Conservation (phyloP, 2,329 filamentous ascomycete genomes). For the Exophiala alcalophila region DNA sequence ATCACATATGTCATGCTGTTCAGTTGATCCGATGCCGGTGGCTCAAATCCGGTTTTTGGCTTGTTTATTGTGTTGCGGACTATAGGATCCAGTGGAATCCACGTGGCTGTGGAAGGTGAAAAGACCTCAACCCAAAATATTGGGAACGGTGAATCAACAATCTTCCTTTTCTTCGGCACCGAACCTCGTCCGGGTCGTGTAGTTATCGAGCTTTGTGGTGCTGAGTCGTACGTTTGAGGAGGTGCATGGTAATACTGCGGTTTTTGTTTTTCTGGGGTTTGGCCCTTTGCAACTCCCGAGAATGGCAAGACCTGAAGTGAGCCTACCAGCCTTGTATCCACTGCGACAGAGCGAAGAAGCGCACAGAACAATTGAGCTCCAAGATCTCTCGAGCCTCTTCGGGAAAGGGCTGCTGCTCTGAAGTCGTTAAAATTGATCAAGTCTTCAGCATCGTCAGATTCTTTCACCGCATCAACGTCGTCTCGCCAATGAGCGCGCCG, state of each 20-base stretch:
- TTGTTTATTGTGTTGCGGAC: constrained; percentile 78
- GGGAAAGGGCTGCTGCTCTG: constrained; percentile 60
- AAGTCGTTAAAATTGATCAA: constrained; percentile 72
- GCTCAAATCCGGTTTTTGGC: constrained; percentile 68
- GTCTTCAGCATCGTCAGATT: constrained; percentile 64
- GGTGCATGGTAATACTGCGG: constrained; percentile 36
- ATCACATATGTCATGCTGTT: constrained; percentile 82
- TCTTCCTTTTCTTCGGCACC: constrained; percentile 14
- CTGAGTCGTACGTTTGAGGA: constrained; percentile 22
- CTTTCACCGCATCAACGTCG: constrained; percentile 57
- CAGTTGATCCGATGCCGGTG: constrained; percentile 70
- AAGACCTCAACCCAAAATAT: constrained; percentile 95
- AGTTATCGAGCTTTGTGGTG: constrained; percentile 2
- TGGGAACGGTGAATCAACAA: constrained; percentile 67
- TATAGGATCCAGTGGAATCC: constrained; percentile 82
- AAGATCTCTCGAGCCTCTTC: constrained; percentile 81
- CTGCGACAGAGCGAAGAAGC: constrained; percentile 74
- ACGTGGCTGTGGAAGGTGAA: constrained; percentile 81
- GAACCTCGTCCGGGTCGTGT: constrained; percentile 1
- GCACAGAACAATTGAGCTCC: constrained; percentile 90
- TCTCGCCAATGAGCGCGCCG: constrained; percentile 73
- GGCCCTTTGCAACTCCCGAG: constrained; percentile 45
- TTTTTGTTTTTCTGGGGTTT: constrained; percentile 43
- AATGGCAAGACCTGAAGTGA: constrained; percentile 83
- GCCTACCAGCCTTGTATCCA: constrained; percentile 80